A percentile compares a stretch with the other conserved stretches of the same genome.
phyloP scores from a whole-genome alignment of 78 protist genomes.

The Dictyostelium firmibasis region DNA sequence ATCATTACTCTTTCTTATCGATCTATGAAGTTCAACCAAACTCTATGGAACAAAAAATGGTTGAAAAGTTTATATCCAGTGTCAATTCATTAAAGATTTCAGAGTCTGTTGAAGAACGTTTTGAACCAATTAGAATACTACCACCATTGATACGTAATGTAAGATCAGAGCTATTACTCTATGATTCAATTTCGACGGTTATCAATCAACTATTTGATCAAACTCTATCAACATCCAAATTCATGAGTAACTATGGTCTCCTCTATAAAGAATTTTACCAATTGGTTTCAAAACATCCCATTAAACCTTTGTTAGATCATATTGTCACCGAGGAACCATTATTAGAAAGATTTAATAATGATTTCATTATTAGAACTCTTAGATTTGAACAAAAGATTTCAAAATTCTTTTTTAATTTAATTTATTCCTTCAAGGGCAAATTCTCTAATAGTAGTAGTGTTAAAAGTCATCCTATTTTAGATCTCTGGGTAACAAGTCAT shows the following conservation, averaged over 20 bases:
- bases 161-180: neutral
- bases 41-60: neutral
- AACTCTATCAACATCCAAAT: neutral
- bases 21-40: neutral
- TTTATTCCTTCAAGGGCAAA: neutral
- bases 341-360: slow-evolving; percentile 4
- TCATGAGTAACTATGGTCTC: neutral
- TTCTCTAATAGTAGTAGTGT: neutral
- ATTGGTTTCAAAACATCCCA: neutral
- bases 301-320: neutral
- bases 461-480: neutral
- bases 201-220: slow-evolving; percentile 1
- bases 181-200: neutral
- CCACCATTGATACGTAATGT: neutral
- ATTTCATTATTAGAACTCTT: slow-evolving; percentile 23
- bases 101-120: slow-evolving; percentile 12
- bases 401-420: slow-evolving; percentile 11
- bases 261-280: neutral
- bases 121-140: slow-evolving; percentile 12
- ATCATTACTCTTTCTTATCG: neutral
- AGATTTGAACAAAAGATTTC: neutral
- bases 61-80: neutral
- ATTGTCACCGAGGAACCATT: neutral
- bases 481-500: neutral
- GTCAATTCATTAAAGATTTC: neutral